phyloP scores from a whole-genome alignment of 2,329 filamentous ascomycete genomes.

The Talaromyces sp. region DNA sequence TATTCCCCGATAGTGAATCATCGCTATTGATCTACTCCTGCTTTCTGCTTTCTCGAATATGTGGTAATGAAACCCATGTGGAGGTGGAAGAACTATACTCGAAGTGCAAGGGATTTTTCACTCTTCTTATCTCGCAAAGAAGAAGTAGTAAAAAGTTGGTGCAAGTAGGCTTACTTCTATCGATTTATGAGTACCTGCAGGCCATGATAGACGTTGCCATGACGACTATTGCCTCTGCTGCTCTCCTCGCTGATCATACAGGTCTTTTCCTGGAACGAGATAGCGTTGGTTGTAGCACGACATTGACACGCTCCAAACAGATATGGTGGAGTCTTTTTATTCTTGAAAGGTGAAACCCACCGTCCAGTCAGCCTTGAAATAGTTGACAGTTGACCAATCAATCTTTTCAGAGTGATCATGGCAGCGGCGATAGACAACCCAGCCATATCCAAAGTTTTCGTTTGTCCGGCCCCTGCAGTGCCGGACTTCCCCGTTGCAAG shows the following conservation, averaged over 20 bases:
- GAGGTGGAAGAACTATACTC: neutral
- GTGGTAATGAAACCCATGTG: neutral
- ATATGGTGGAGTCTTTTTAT: conserved; percentile 10
- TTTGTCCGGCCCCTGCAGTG: neutral
- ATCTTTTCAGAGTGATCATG: conserved; percentile 3
- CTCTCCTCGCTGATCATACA: neutral
- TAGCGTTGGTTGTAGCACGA: neutral
- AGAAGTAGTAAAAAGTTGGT: conserved; percentile 7
- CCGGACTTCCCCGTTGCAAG: neutral
- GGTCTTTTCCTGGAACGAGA: conserved; percentile 8
- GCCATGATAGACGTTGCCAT: neutral
- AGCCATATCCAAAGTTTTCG: neutral
- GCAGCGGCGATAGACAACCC: neutral
- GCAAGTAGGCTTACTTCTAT: conserved; percentile 9
- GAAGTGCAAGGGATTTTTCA: conserved; percentile 9
- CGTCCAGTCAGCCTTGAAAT: neutral
- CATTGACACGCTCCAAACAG: neutral
- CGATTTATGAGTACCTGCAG: conserved; percentile 8
- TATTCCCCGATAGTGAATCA: conserved; percentile 1
- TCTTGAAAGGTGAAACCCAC: conserved; percentile 5
- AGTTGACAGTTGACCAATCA: neutral
- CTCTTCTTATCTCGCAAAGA: conserved; percentile 3
- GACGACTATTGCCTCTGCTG: conserved; percentile 7
- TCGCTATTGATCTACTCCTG: conserved; percentile 7
- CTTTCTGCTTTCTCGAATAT: conserved; percentile 10